These are phyloP conservation scores for Paecilomyces fulvus DNA, from an alignment of 2,329 filamentous ascomycete genomes.

Conservation along the genomic window DNA sequence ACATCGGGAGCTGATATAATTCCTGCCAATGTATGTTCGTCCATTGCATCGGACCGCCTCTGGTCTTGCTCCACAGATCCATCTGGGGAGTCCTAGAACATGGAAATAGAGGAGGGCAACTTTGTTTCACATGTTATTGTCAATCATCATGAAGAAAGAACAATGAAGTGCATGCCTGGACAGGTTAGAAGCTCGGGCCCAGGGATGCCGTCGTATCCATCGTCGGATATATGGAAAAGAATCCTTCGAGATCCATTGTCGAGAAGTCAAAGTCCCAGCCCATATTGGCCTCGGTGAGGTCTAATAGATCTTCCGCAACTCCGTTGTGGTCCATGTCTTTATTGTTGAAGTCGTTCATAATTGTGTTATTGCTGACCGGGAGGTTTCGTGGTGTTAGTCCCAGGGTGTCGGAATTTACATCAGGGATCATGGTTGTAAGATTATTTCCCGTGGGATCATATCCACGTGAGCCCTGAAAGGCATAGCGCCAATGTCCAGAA, in stretches of 20 bases:
- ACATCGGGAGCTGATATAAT: neutral
- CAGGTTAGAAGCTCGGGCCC: neutral
- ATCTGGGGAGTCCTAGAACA: neutral
- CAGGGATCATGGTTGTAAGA: neutral
- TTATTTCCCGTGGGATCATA: neutral
- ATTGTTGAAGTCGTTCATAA: neutral
- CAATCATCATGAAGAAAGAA: neutral
- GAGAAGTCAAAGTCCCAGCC: slow-evolving; percentile 34
- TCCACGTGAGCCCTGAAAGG: neutral
- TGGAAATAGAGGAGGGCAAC: neutral
- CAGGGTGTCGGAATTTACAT: neutral
- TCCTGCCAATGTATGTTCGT: neutral
- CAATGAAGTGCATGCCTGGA: neutral
- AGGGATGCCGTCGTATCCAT: neutral
- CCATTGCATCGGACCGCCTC: neutral
- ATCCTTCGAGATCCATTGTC: slow-evolving; percentile 31
- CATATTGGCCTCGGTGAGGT: slow-evolving; percentile 30
- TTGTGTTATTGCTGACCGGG: neutral
- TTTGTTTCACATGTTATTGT: neutral
- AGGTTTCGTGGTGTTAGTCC: neutral
- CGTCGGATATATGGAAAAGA: slow-evolving; percentile 26
- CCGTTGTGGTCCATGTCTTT: slow-evolving; percentile 1
- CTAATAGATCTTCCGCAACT: slow-evolving; percentile 19
- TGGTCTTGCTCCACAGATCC: neutral
- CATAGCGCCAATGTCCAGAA: neutral